These are phyloP conservation scores for Bonia amplexicaulis DNA, from an alignment of 176 grass and related monocot species.

Conservation along the genomic window DNA sequence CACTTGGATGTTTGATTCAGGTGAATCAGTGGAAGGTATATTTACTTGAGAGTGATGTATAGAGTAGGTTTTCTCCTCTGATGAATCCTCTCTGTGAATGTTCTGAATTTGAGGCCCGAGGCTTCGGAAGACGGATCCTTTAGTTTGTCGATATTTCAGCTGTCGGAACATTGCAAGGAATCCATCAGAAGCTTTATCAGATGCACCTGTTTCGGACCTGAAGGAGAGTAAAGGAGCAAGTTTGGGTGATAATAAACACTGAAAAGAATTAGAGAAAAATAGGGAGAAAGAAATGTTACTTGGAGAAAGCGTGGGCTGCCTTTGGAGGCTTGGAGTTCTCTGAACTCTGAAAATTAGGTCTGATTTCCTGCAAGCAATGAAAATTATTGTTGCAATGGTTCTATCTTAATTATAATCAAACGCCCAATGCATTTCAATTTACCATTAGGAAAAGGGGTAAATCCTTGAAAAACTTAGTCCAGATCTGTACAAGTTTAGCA, in stretches of 20 bases:
- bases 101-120: conserved; percentile 3
- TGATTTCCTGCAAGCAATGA: conserved; percentile 20
- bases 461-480: neutral
- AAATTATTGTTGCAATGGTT: neutral
- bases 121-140: neutral
- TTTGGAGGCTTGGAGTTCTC: conserved; percentile 21
- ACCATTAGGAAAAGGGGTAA: neutral
- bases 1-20: neutral
- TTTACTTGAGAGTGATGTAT: neutral
- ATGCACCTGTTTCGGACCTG: conserved; percentile 27
- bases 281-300: conserved; percentile 27
- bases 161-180: conserved; percentile 19
- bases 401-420: neutral
- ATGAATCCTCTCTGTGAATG: conserved; percentile 14
- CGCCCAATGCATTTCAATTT: neutral
- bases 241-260: neutral
- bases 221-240: neutral
- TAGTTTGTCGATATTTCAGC: conserved; percentile 38
- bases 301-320: conserved; percentile 1
- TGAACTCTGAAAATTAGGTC: conserved; percentile 19
- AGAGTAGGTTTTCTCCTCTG: neutral
- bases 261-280: neutral
- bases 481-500: neutral
- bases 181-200: conserved; percentile 1
- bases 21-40: conserved; percentile 16